Conservation (phyloP, 2,329 filamentous ascomycete species). For the Cladophialophora exuberans region DNA sequence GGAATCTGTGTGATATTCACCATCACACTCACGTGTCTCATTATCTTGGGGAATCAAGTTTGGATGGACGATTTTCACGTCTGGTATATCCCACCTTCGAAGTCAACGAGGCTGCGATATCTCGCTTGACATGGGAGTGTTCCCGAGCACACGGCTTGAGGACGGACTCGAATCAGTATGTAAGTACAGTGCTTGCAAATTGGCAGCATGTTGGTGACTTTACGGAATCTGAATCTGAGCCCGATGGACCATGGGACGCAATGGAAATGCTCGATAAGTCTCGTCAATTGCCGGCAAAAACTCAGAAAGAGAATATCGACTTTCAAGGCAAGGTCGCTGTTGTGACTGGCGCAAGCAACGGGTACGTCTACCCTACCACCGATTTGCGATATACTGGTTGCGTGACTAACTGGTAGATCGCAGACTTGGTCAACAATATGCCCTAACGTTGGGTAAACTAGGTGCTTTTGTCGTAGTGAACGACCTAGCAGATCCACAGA, state of each 20-base stretch:
- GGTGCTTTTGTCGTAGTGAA: constrained; percentile 89
- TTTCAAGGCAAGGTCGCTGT: constrained; percentile 84
- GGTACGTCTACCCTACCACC: constrained; percentile 44
- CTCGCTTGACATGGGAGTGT: not conserved
- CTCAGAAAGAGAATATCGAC: not conserved
- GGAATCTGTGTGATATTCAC: too few species aligned
- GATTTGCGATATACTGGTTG: constrained; percentile 40
- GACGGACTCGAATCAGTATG: not conserved
- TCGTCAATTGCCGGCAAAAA: not conserved
- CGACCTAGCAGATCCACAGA: constrained; percentile 79
- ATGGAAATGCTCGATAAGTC: not conserved
- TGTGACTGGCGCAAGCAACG: constrained; percentile 83
- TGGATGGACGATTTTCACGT: too few species aligned
- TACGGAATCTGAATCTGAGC: not conserved
- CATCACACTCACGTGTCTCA: too few species aligned
- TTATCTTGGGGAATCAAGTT: too few species aligned
- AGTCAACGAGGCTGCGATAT: not conserved
- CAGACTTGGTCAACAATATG: constrained; percentile 83
- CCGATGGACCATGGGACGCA: not conserved
- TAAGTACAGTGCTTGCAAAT: not conserved
- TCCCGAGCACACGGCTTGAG: not conserved
- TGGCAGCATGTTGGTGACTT: not conserved
- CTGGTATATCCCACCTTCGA: too few species aligned
- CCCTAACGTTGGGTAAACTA: constrained; percentile 75
- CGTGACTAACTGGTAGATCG: not conserved